Percentiles rank a stretch among this genome's conserved stretches.
Conservation (phyloP, 169 alveolate species). For the Plasmodium malariae region DNA sequence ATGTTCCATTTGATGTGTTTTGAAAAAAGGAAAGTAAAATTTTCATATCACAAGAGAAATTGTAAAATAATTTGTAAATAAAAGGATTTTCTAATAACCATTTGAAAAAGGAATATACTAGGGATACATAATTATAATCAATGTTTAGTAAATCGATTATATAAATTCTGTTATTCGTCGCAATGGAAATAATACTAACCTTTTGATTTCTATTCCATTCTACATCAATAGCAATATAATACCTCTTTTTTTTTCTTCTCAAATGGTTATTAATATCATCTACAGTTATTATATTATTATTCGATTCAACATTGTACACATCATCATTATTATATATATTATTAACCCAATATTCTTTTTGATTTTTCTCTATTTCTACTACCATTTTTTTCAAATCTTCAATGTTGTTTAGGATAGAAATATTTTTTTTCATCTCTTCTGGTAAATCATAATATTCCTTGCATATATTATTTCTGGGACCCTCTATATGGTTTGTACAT, state of each 20-base stretch:
- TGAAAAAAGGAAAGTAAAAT: conserved; percentile 37
- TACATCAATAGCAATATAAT: conserved; percentile 63
- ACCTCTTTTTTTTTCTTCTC: conserved; percentile 20
- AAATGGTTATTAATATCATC: conserved; percentile 57
- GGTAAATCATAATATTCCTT: conserved; percentile 45
- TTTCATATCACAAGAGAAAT: conserved; percentile 49
- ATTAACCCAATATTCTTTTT: conserved; percentile 41
- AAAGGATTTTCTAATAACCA: conserved; percentile 78
- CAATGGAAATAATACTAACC: conserved; percentile 61
- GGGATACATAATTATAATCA: conserved; percentile 41
- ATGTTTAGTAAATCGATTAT: conserved; percentile 43
- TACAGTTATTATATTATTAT: conserved; percentile 4
- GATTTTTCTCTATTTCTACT: conserved; percentile 10
- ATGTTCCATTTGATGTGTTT: conserved; percentile 9
- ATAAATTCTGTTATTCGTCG: conserved; percentile 62
- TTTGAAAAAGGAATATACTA: conserved; percentile 40
- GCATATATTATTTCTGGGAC: background rate
- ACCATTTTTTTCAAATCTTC: conserved; percentile 27
- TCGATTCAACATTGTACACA: background rate
- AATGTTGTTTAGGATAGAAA: background rate
- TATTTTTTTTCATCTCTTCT: conserved; percentile 57
- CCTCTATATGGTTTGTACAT: background rate
- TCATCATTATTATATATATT: conserved; percentile 31
- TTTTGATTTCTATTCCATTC: conserved; percentile 77
- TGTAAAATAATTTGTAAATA: conserved; percentile 62